Evolutionary conservation across 306 rosid species (phyloP).

Genomic region (Elaeagnus macrophylla): DNA sequence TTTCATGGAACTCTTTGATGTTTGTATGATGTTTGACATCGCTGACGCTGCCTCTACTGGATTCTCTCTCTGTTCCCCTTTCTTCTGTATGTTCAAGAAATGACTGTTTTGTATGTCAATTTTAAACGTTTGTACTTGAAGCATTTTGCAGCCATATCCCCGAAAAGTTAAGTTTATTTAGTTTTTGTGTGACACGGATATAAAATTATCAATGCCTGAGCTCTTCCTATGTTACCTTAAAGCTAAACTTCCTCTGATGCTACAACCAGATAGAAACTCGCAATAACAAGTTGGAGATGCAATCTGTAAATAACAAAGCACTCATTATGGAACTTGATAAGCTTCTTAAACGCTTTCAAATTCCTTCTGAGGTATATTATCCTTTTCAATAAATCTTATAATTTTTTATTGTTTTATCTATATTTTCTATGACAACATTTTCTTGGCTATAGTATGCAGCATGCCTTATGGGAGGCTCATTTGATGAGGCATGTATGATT

Average conservation of each 20-base stretch:
- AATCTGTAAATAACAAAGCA: constrained; percentile 69
- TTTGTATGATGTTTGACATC: no score
- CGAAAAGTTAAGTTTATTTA: no score
- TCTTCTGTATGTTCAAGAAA: no score
- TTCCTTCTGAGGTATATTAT: constrained; percentile 71
- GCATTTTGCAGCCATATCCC: no score
- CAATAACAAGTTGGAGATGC: constrained; percentile 89
- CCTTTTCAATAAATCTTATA: neutral
- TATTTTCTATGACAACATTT: constrained; percentile 28
- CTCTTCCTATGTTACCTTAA: constrained; percentile 7
- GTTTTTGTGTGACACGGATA: neutral
- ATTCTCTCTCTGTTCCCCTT: no score
- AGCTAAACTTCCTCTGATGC: constrained; percentile 11
- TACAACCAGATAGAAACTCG: constrained; percentile 80
- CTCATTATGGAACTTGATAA: constrained; percentile 82
- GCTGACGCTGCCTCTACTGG: no score
- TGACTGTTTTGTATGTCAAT: no score
- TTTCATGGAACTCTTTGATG: no score
- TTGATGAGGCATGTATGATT: constrained; percentile 66
- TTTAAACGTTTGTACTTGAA: no score
- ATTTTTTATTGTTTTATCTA: constrained; percentile 6
- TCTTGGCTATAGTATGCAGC: constrained; percentile 55
- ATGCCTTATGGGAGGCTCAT: constrained; percentile 72
- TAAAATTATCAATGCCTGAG: no score
- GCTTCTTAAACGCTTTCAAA: constrained; percentile 64